These are phyloP conservation scores for Termitomyces sp. DNA, from an alignment of 768 basidiomycete genomes.

Conservation along the genomic window DNA sequence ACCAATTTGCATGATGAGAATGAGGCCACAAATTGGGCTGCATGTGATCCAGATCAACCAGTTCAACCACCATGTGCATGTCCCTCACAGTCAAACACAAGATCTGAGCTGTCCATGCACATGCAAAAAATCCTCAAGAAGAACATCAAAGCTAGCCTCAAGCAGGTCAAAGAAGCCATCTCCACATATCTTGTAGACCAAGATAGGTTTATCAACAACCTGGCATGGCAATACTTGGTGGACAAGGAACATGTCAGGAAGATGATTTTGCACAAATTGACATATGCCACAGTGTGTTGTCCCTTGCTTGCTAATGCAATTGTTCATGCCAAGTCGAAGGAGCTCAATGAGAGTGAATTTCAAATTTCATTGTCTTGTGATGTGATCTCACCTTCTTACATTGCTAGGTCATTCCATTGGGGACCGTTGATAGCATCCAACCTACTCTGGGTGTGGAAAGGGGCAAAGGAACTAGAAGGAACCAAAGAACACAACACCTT, in stretches of 20 bases:
- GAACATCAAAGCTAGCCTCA: not conserved
- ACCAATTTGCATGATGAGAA: not conserved
- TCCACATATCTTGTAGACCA: not conserved
- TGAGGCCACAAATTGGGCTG: not conserved
- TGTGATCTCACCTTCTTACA: not conserved
- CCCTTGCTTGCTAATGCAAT: not conserved
- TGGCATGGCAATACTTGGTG: not conserved
- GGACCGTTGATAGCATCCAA: too few species aligned
- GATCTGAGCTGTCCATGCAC: not conserved
- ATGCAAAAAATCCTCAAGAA: not conserved
- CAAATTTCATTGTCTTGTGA: not conserved
- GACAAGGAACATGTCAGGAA: not conserved
- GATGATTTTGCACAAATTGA: not conserved
- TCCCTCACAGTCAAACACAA: not conserved
- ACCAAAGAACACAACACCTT: too few species aligned
- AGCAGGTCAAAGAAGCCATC: not conserved
- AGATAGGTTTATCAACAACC: not conserved
- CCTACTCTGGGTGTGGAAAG: too few species aligned
- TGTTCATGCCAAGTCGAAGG: not conserved
- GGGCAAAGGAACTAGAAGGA: too few species aligned
- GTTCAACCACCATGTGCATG: not conserved
- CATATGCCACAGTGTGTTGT: not conserved
- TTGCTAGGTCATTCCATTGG: not conserved
- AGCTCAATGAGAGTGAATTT: not conserved
- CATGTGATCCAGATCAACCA: not conserved